These are phyloP conservation scores for Akanthomyces muscarius DNA, from an alignment of 2,329 filamentous ascomycete genomes.

Conservation along the genomic window DNA sequence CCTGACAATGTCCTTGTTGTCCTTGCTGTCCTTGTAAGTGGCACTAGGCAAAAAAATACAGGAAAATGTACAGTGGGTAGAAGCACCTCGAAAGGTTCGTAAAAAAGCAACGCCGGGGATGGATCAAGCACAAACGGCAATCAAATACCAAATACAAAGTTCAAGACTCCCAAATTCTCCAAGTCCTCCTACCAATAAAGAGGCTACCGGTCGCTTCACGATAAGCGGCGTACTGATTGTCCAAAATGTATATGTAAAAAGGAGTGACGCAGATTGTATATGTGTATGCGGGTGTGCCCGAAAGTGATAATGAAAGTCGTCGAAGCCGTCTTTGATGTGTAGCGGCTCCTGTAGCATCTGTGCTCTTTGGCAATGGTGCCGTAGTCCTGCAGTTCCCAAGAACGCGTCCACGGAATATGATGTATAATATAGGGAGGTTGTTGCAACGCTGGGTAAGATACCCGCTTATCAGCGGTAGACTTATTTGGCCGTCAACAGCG, in stretches of 20 bases:
- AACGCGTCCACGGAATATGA: neutral
- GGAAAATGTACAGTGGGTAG: neutral
- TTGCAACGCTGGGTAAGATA: neutral
- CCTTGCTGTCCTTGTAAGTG: neutral
- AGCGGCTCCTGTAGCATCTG: neutral
- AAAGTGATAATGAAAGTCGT: conserved; percentile 5
- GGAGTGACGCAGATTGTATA: conserved; percentile 13
- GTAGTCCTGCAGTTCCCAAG: neutral
- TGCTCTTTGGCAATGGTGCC: neutral
- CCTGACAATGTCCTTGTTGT: neutral
- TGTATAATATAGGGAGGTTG: neutral
- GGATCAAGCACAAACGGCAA: conserved; percentile 22
- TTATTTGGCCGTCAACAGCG: neutral
- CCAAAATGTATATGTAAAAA: conserved; percentile 15
- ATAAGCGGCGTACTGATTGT: conserved; percentile 14
- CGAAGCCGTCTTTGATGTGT: neutral
- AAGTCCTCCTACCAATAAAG: conserved; percentile 6
- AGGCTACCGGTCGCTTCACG: conserved; percentile 17
- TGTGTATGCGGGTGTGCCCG: neutral
- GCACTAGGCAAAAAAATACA: conserved; percentile 8
- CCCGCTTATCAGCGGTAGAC: neutral
- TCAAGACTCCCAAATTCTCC: conserved; percentile 18
- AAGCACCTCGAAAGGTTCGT: neutral
- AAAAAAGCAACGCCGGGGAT: conserved; percentile 18
- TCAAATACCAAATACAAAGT: conserved; percentile 19